Percentiles rank a stretch among this genome's conserved stretches.
phyloP scores from a whole-genome alignment of 202 grass and related monocot genomes.

The Dendrocalamus latiflorus region DNA sequence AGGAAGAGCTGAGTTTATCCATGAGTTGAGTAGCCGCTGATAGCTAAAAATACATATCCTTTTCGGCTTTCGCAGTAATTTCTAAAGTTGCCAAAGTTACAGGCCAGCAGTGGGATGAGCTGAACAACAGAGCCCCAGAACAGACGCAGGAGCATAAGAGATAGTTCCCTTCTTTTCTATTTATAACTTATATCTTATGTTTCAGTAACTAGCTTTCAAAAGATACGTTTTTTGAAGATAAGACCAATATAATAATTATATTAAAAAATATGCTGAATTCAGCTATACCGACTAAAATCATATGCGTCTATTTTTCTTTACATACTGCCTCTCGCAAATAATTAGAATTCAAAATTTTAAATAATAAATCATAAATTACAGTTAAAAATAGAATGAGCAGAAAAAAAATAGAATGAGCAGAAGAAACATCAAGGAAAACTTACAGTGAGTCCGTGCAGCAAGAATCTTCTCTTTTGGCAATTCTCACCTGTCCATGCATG shows the following conservation, averaged over 20 bases:
- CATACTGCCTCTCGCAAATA: accelerated
- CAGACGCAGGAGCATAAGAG: not conserved
- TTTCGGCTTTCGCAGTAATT: not conserved
- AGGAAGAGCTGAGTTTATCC: not conserved
- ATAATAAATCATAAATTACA: too few species aligned
- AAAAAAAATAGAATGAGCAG: too few species aligned
- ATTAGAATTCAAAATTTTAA: too few species aligned
- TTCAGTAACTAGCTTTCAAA: too few species aligned
- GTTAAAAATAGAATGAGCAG: too few species aligned
- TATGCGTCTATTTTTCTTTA: too few species aligned
- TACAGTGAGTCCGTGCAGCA: not conserved
- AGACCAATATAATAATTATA: too few species aligned
- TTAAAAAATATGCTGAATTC: too few species aligned
- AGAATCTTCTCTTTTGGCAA: slow-evolving; percentile 46
- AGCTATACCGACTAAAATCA: too few species aligned
- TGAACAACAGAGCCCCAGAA: not conserved
- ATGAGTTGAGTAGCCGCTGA: not conserved
- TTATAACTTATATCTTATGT: too few species aligned
- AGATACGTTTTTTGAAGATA: too few species aligned
- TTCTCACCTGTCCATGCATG: not conserved
- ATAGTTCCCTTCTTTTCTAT: too few species aligned
- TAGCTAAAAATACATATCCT: not conserved
- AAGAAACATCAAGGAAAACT: not conserved
- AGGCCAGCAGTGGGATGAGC: not conserved
- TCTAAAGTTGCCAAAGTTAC: slow-evolving; percentile 4